Base-by-base conservation (phyloP, 2,329 filamentous ascomycete genomes). In the Pseudogymnoascus sp. region DNA sequence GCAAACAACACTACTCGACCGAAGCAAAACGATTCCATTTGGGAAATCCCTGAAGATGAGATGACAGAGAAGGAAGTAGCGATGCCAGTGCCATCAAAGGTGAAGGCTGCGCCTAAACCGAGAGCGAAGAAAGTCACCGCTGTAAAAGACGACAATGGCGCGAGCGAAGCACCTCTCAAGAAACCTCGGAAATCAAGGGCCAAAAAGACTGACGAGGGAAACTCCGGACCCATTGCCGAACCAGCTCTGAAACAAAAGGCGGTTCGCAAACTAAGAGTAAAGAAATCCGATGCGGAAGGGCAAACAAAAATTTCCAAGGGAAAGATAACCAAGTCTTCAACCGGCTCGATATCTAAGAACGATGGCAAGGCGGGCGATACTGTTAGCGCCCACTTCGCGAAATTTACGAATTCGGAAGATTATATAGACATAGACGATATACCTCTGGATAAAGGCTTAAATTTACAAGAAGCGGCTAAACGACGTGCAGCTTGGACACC, bases 401-500 rank as follows among this genome's bases (percentile, higher is more conserved):
- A 21, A 23, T 41, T 41, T 61, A 23, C 60, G 60, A 43, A 61
- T 55, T 26, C 29, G 37, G 37, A 35, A 35, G 60, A 61, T 11
- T 55, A 39, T 45, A 39, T 35, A 26, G 37, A 35, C 29, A 45
- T 45, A 29, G 60, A 61, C 14, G 60, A 60, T 16, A 21, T 62
- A 49, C 61, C 49, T 33, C 49, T 55, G 55, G 67, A 70, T 35
- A 59, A 52, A 19, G 37, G 59, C 19, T 37, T 62, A 37, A 35
- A 62, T 8, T 63, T 74, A 14, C 63, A 64, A 4, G 66, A 68
- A 52, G 88, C 87, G 6, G 71, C 81, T 26, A 77, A 75, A 52
- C 78, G 88, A 64, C 80, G 84, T 64, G 69, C 75, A 12, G 80
- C 86, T 63, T 92, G 89, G 89, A 92, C 89, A 0, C 89, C 88